A percentile compares a stretch with the other conserved stretches of the same genome.
phyloP scores from a whole-genome alignment of 2,329 filamentous ascomycete species.

The Trichoderma sp. region DNA sequence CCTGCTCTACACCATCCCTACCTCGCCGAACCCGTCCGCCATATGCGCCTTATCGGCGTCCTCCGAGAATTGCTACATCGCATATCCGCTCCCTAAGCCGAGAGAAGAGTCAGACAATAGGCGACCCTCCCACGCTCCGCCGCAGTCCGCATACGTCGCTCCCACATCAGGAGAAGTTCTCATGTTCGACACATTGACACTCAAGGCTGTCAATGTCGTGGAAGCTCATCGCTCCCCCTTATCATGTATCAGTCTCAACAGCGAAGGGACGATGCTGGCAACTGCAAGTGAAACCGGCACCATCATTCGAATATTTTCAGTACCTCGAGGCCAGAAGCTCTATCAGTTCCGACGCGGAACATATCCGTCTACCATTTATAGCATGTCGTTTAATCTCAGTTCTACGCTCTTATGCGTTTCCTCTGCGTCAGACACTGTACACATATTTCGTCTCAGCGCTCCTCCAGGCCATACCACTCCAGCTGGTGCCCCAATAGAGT shows the following conservation, averaged over 20 bases:
- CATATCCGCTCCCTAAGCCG: constrained; percentile 83
- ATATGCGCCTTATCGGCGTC: constrained; percentile 93
- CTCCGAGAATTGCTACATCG: constrained; percentile 93
- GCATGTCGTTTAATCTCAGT: constrained; percentile 97
- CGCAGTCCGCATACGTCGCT: constrained; percentile 74
- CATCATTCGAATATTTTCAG: constrained; percentile 92
- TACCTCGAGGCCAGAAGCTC: constrained; percentile 88
- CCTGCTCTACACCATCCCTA: constrained; percentile 87
- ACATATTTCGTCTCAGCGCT: constrained; percentile 82
- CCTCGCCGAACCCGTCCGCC: constrained; percentile 87
- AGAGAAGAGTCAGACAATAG: constrained; percentile 62
- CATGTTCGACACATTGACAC: constrained; percentile 84
- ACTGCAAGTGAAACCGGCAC: constrained; percentile 98
- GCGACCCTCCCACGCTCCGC: constrained; percentile 81
- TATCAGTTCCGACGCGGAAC: constrained; percentile 96
- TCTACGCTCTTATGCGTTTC: constrained; percentile 94
- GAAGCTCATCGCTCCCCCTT: constrained; percentile 92
- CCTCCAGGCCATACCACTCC: constrained; percentile 48
- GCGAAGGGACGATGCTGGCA: constrained; percentile 86
- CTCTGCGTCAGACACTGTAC: constrained; percentile 93
- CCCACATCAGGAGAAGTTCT: constrained; percentile 91
- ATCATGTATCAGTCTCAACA: constrained; percentile 89
- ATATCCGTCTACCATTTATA: constrained; percentile 94
- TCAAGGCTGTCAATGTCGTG: constrained; percentile 93
- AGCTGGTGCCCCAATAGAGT: constrained; percentile 44